Conservation (phyloP, 495 filamentous ascomycete species). For the Copromyces sp. region DNA sequence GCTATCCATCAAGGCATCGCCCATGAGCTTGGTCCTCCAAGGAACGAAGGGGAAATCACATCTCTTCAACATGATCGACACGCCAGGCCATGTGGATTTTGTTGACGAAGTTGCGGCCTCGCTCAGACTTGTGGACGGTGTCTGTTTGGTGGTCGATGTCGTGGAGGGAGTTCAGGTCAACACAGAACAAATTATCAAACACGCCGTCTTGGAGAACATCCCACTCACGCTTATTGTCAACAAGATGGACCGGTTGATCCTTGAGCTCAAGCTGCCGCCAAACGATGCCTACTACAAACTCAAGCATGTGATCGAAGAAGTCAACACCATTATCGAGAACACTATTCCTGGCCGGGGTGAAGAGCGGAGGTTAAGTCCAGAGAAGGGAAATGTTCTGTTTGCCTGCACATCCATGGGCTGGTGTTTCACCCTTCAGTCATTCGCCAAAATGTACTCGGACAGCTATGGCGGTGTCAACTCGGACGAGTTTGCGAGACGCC, state of each 20-base stretch:
- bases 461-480: slow-evolving; percentile 72
- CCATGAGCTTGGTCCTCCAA: slow-evolving; percentile 88
- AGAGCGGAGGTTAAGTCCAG: slow-evolving; percentile 73
- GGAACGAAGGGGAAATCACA: slow-evolving; percentile 90
- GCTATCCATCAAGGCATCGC: slow-evolving; percentile 85
- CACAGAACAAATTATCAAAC: slow-evolving; percentile 93
- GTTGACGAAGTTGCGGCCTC: slow-evolving; percentile 91
- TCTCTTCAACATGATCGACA: slow-evolving; percentile 89
- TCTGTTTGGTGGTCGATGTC: slow-evolving; percentile 89
- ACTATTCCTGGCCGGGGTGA: slow-evolving; percentile 76
- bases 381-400: slow-evolving; percentile 95
- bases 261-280: slow-evolving; percentile 91
- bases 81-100: slow-evolving; percentile 96
- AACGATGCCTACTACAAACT: slow-evolving; percentile 97
- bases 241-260: slow-evolving; percentile 91
- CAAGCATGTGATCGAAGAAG: slow-evolving; percentile 94
- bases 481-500: slow-evolving; percentile 63
- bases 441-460: slow-evolving; percentile 92
- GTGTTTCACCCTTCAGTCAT: slow-evolving; percentile 90
- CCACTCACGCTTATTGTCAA: slow-evolving; percentile 87
- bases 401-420: slow-evolving; percentile 88
- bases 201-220: slow-evolving; percentile 82
- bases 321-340: slow-evolving; percentile 90
- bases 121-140: slow-evolving; percentile 78
- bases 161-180: slow-evolving; percentile 97